Evolutionary conservation across 2,329 filamentous ascomycete species (phyloP).

Genomic region (Aaosphaeria pasadenensis): DNA sequence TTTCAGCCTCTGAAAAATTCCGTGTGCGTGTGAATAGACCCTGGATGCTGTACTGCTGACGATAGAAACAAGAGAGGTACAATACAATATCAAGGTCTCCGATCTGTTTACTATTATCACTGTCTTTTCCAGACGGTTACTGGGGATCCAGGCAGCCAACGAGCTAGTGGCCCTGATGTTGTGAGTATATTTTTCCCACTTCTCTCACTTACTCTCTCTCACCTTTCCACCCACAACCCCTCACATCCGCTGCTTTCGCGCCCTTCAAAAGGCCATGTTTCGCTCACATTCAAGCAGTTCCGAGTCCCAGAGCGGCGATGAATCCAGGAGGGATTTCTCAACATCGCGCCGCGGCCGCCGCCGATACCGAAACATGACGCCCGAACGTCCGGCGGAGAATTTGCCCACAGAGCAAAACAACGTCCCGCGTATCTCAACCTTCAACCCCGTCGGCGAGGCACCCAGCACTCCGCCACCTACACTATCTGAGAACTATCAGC

Average conservation of each 20-base stretch:
- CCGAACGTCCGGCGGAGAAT: background rate
- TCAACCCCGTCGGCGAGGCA: no score
- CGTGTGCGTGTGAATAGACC: no score
- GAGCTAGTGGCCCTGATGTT: background rate
- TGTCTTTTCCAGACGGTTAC: background rate
- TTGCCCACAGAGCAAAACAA: background rate
- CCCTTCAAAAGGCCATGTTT: background rate
- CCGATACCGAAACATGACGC: background rate
- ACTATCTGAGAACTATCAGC: no score
- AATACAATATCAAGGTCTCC: background rate
- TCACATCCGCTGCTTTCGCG: background rate
- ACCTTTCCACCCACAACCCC: background rate
- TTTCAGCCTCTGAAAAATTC: no score
- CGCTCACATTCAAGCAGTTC: no score
- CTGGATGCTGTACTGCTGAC: no score
- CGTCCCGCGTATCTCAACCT: background rate
- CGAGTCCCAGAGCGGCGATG: background rate
- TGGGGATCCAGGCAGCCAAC: background rate
- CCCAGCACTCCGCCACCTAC: no score
- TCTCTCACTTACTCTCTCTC: background rate
- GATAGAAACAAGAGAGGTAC: no score
- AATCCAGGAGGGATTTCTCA: background rate
- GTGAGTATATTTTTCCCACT: background rate
- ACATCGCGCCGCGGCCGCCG: background rate
- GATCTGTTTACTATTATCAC: background rate